Conservation (phyloP, 176 grass and related monocot genomes). For the Raddia guianensis region DNA sequence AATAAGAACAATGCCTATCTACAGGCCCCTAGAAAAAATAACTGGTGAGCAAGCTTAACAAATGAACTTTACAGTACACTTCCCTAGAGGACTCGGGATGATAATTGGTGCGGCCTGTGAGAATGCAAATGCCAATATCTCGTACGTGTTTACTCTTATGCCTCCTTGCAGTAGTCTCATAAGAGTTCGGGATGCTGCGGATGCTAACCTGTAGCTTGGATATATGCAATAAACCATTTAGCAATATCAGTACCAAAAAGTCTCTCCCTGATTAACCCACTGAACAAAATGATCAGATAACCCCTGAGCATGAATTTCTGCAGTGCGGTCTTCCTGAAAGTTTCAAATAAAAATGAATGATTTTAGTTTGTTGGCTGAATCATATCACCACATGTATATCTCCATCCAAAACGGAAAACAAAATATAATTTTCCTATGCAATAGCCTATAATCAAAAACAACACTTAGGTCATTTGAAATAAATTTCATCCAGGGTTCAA, state of each 20-base stretch:
- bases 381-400: constrained; percentile 15
- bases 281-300: constrained; percentile 59
- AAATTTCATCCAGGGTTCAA: background rate
- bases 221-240: constrained; percentile 39
- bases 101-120: background rate
- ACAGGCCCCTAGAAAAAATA: constrained; percentile 42
- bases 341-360: constrained; percentile 32
- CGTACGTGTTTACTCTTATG: background rate
- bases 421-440: background rate
- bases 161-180: constrained; percentile 23
- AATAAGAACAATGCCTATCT: constrained; percentile 52
- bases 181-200: constrained; percentile 13
- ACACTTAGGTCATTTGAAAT: background rate
- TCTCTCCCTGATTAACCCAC: constrained; percentile 62
- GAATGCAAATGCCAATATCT: constrained; percentile 22
- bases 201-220: constrained; percentile 31
- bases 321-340: constrained; percentile 42
- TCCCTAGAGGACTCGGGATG: constrained; percentile 47
- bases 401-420: background rate
- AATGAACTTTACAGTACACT: constrained; percentile 65
- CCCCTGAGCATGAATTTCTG: constrained; percentile 41
- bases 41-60: constrained; percentile 39
- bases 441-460: background rate
- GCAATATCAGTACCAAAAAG: constrained; percentile 64
- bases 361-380: constrained; percentile 22